phyloP scores from a whole-genome alignment of 495 filamentous ascomycete genomes.

The Penicillium taxi region DNA sequence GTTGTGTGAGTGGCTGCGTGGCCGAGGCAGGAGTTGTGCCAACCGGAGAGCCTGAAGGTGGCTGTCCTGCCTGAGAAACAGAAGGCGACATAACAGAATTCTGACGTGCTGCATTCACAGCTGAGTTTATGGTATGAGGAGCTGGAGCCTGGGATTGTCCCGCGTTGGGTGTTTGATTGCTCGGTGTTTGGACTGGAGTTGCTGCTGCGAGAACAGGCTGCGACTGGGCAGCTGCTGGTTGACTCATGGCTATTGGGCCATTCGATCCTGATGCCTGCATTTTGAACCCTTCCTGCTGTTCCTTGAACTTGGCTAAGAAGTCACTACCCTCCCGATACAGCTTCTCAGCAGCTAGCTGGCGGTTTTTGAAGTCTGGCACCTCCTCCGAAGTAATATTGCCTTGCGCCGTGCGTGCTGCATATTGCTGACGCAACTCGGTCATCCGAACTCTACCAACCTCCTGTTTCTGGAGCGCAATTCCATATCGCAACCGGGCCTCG shows the following conservation, averaged over 20 bases:
- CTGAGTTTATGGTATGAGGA: constrained; percentile 47
- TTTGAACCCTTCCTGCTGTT: constrained; percentile 41
- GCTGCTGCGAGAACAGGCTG: constrained; percentile 10
- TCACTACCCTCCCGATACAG: constrained; percentile 38
- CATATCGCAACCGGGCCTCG: constrained; percentile 47
- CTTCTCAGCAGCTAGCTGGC: constrained; percentile 39
- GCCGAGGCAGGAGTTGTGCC: constrained; percentile 33
- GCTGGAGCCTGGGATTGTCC: constrained; percentile 37
- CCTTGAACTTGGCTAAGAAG: constrained; percentile 41
- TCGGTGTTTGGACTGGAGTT: constrained; percentile 14
- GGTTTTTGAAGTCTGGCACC: constrained; percentile 33
- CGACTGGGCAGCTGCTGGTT: constrained; percentile 10
- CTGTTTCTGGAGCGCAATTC: constrained; percentile 44
- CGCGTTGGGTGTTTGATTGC: constrained; percentile 16
- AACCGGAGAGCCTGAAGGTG: constrained; percentile 34
- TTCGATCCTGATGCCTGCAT: constrained; percentile 34
- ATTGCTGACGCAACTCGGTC: constrained; percentile 32
- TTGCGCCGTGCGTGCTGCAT: constrained; percentile 27
- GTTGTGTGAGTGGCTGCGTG: constrained; percentile 42
- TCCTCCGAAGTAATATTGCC: constrained; percentile 39
- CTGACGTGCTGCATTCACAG: constrained; percentile 43
- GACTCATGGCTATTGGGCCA: constrained; percentile 32
- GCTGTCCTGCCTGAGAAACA: constrained; percentile 30
- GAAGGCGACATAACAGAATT: constrained; percentile 34
- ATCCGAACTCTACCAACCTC: constrained; percentile 39